These are phyloP conservation scores for Sechiopsis laciniata DNA, from an alignment of 306 rosid species.

Conservation along the genomic window DNA sequence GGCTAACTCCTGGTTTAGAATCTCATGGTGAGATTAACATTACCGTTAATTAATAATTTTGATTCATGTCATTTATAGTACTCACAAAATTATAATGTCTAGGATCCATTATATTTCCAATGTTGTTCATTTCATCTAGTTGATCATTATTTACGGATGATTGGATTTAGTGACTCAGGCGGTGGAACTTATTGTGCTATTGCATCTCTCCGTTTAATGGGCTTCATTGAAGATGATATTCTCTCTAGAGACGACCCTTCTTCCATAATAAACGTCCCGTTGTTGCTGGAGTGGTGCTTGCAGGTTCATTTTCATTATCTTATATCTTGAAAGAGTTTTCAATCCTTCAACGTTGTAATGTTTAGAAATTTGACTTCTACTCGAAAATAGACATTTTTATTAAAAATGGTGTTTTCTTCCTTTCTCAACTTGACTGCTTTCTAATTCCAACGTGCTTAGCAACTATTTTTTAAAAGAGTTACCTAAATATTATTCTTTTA, in stretches of 20 bases:
- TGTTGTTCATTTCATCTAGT: constrained; percentile 9
- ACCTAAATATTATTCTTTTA: constrained; percentile 21
- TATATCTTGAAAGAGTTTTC: neutral
- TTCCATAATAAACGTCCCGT: constrained; percentile 53
- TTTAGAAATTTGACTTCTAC: constrained; percentile 10
- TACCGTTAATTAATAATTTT: neutral
- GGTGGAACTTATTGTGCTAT: constrained; percentile 87
- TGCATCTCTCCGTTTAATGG: constrained; percentile 86
- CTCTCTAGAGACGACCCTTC: constrained; percentile 41
- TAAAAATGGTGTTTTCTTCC: neutral
- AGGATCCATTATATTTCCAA: neutral
- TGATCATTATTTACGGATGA: constrained; percentile 35
- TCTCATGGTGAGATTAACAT: constrained; percentile 76
- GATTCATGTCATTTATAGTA: too few relatives aligned
- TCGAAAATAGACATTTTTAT: too few relatives aligned
- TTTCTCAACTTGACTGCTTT: neutral
- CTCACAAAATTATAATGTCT: neutral
- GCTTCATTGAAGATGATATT: constrained; percentile 63
- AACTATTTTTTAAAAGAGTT: neutral
- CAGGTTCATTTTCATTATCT: constrained; percentile 44
- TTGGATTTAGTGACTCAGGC: constrained; percentile 67
- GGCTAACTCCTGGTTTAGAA: constrained; percentile 86
- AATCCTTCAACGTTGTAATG: neutral
- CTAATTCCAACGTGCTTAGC: neutral
- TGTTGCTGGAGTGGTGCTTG: constrained; percentile 79